phyloP scores from a whole-genome alignment of 2,329 filamentous ascomycete species.

The Neofusicoccum sp. region DNA sequence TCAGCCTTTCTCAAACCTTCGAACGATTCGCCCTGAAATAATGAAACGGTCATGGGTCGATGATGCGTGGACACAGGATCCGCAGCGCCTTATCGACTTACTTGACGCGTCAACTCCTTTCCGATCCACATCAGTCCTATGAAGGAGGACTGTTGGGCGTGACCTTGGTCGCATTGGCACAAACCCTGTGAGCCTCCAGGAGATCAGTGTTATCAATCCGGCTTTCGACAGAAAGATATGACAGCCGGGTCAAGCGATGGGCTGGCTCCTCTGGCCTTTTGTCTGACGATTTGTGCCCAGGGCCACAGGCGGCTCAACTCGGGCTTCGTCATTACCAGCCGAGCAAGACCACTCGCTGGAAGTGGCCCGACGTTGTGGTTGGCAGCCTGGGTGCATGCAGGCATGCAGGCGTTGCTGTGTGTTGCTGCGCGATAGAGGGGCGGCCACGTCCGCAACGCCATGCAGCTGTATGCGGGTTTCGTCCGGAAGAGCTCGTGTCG shows the following conservation, averaged over 20 bases:
- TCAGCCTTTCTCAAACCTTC: no score
- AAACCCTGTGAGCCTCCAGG: no score
- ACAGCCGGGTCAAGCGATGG: no score
- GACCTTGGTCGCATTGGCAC: neutral
- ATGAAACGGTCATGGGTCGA: neutral
- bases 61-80: neutral
- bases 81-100: neutral
- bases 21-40: no score
- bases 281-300: no score
- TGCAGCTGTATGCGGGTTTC: neutral
- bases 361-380: neutral
- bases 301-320: neutral
- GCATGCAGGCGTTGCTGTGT: neutral
- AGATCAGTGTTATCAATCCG: no score
- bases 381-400: neutral
- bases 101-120: neutral
- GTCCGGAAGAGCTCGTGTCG: neutral
- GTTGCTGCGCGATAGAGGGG: neutral
- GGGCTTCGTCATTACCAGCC: neutral
- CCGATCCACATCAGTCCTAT: neutral
- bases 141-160: no score
- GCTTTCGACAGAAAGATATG: no score
- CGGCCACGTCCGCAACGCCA: slow-evolving; percentile 4
- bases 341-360: neutral
- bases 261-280: no score